These are phyloP conservation scores for Yamadazyma triangularis DNA, from an alignment of 1,139 yeast genomes.

Conservation along the genomic window DNA sequence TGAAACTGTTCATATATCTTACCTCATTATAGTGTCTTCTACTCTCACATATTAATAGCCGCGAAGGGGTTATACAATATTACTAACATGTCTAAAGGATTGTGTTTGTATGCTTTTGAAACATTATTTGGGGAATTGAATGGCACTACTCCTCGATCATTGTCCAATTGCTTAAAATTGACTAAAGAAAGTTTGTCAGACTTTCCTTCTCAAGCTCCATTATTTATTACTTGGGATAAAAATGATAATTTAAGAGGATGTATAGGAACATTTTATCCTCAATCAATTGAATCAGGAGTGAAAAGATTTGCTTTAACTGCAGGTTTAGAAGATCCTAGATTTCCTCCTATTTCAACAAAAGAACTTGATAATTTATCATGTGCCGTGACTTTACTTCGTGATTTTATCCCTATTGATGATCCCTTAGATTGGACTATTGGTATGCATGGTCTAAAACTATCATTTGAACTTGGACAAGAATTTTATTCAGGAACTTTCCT, in stretches of 20 bases:
- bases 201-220: conserved; percentile 48
- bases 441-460: conserved; percentile 69
- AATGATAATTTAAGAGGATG: conserved; percentile 70
- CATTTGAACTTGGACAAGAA: conserved; percentile 32
- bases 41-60: too few relatives aligned
- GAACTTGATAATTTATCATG: conserved; percentile 51
- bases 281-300: conserved; percentile 53
- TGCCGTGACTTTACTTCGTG: conserved; percentile 60
- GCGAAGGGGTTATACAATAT: too few relatives aligned
- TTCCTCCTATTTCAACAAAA: conserved; percentile 51
- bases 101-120: conserved; percentile 39
- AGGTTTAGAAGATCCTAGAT: conserved; percentile 72
- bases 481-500: conserved; percentile 71
- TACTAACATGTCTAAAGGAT: conserved; percentile 35
- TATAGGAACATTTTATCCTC: conserved; percentile 72
- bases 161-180: conserved; percentile 14
- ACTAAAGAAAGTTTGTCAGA: conserved; percentile 16
- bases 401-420: conserved; percentile 49
- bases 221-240: conserved; percentile 87
- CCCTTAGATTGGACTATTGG: conserved; percentile 80
- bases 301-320: conserved; percentile 60
- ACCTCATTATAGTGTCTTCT: too few relatives aligned
- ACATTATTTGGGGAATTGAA: conserved; percentile 20
- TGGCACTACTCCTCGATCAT: conserved; percentile 12
- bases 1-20: too few relatives aligned